Evolutionary conservation across 768 basidiomycete species (phyloP).

Genomic region (Suillus decipiens): DNA sequence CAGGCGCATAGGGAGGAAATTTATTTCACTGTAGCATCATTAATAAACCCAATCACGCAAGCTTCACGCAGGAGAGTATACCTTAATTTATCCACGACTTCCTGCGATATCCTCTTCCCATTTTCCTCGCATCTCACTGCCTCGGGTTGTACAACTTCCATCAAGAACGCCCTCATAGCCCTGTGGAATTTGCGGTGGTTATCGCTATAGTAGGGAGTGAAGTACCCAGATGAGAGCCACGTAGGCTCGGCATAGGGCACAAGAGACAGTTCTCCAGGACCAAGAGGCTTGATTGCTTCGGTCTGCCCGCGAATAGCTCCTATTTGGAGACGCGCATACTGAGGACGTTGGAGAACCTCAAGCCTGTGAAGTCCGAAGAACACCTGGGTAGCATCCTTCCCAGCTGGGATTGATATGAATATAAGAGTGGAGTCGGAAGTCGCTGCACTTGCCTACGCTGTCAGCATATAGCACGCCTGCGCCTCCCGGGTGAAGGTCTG

Average conservation of each 20-base stretch:
- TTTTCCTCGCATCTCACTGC: conserved; percentile 79
- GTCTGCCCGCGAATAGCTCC: conserved; percentile 61
- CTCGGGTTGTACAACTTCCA: conserved; percentile 74
- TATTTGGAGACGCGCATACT: conserved; percentile 70
- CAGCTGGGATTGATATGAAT: conserved; percentile 42
- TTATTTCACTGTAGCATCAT: conserved; percentile 55
- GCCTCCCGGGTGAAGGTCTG: conserved; percentile 83
- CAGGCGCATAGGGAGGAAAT: conserved; percentile 86
- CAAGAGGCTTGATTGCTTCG: conserved; percentile 52
- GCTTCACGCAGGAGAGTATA: conserved; percentile 25
- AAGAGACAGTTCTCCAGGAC: conserved; percentile 64
- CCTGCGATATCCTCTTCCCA: conserved; percentile 84
- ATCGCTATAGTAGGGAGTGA: conserved; percentile 77
- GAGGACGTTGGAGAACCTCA: conserved; percentile 74
- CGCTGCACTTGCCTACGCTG: conserved; percentile 55
- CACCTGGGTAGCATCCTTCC: conserved; percentile 72
- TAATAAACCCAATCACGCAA: neutral
- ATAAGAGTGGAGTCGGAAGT: neutral
- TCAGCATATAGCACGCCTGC: conserved; percentile 68
- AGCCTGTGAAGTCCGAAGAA: conserved; percentile 88
- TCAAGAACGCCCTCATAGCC: conserved; percentile 74
- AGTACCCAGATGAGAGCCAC: conserved; percentile 70
- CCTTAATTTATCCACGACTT: conserved; percentile 84
- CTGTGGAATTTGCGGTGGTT: conserved; percentile 75
- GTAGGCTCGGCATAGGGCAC: conserved; percentile 88